Evolutionary conservation across 352 stramenopile genomes (phyloP).

Genomic region (Pythium graminicola): DNA sequence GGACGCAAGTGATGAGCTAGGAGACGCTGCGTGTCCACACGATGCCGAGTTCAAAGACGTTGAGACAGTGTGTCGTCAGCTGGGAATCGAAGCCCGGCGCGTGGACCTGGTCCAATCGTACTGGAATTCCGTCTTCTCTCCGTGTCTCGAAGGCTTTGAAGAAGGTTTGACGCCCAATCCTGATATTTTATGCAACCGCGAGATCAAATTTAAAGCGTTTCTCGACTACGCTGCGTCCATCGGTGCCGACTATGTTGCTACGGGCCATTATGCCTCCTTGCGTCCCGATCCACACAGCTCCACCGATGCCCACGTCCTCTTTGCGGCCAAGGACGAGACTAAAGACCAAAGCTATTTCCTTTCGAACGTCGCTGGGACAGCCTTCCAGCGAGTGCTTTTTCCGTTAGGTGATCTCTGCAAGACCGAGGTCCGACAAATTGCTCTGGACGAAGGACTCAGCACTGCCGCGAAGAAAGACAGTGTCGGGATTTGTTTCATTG

Average conservation of each 20-base stretch:
- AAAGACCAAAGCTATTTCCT: constrained; percentile 99
- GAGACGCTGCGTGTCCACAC: constrained; percentile 67
- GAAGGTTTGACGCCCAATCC: constrained; percentile 88
- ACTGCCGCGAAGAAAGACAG: constrained; percentile 93
- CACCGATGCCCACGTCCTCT: constrained; percentile 48
- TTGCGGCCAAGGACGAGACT: constrained; percentile 70
- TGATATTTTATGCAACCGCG: constrained; percentile 95
- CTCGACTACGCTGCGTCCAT: constrained; percentile 84
- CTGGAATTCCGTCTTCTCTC: constrained; percentile 96
- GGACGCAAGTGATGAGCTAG: constrained; percentile 92
- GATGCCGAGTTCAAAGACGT: constrained; percentile 93
- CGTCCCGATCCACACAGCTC: constrained; percentile 22
- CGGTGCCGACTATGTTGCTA: constrained; percentile 90
- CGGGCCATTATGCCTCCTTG: constrained; percentile 93
- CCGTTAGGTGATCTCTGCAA: constrained; percentile 92
- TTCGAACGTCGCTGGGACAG: constrained; percentile 65
- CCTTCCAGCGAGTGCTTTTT: constrained; percentile 89
- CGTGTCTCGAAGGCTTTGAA: constrained; percentile 90
- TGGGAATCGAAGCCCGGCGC: constrained; percentile 87
- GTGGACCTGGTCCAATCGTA: constrained; percentile 94
- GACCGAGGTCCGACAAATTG: constrained; percentile 88
- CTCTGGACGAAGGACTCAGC: constrained; percentile 64
- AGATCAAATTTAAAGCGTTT: constrained; percentile 99
- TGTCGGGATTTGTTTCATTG: constrained; percentile 98
- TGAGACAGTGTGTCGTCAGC: constrained; percentile 84